Evolutionary conservation across 306 rosid species (phyloP).

Genomic region (Malus sieversii): DNA sequence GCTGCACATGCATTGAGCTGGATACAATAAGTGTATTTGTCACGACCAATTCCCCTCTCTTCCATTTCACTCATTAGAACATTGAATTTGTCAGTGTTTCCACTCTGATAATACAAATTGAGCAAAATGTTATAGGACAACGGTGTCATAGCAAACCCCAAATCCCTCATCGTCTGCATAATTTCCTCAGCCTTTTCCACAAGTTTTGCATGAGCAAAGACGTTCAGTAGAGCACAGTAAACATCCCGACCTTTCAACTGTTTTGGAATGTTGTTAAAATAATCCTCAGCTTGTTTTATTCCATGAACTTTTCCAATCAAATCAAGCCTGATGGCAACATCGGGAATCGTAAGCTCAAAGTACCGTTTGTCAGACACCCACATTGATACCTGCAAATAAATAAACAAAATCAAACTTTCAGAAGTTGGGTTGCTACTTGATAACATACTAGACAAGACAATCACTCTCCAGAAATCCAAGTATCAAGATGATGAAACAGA

Average conservation of each 20-base stretch:
- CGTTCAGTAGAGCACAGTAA: slow-evolving; percentile 15
- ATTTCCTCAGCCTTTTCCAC: slow-evolving; percentile 22
- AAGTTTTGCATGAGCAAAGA: slow-evolving; percentile 12
- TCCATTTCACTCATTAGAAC: slow-evolving; percentile 22
- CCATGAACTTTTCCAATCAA: slow-evolving; percentile 29
- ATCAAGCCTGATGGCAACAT: slow-evolving; percentile 14
- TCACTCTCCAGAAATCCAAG: no score
- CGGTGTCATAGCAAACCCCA: neutral
- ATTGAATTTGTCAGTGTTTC: slow-evolving; percentile 16
- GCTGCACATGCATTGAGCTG: slow-evolving; percentile 16
- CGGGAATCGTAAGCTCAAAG: neutral
- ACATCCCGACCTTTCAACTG: slow-evolving; percentile 5
- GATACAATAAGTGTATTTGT: slow-evolving; percentile 12
- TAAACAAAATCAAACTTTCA: neutral
- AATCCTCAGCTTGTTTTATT: slow-evolving; percentile 19
- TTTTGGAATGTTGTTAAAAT: slow-evolving; percentile 16
- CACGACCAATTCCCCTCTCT: neutral
- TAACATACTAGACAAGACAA: neutral
- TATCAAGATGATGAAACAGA: no score
- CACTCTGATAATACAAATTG: slow-evolving; percentile 8
- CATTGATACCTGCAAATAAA: slow-evolving; percentile 6
- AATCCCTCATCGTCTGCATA: slow-evolving; percentile 21
- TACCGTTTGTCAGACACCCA: slow-evolving; percentile 25
- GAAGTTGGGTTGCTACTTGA: neutral
- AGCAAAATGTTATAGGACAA: slow-evolving; percentile 15